Conservation (phyloP, 352 stramenopile genomes). For the Salisapilia sapeloensis region DNA sequence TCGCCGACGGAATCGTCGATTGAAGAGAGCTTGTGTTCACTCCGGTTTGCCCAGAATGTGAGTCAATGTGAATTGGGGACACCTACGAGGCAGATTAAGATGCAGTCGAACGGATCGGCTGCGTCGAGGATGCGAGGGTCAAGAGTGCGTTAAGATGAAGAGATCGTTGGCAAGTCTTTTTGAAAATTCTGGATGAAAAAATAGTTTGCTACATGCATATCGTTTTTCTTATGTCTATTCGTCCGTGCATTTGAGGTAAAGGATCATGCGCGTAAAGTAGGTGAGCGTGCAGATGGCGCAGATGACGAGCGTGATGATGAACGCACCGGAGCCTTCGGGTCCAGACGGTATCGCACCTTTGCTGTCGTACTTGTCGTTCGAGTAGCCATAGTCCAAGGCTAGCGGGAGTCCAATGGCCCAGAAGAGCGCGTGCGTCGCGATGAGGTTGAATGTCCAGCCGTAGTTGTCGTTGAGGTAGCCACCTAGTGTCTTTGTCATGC, state of each 20-base stretch:
- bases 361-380: slow-evolving; percentile 48
- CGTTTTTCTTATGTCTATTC: slow-evolving; percentile 10
- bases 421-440: slow-evolving; percentile 65
- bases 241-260: slow-evolving; percentile 27
- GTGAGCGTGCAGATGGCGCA: slow-evolving; percentile 53
- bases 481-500: slow-evolving; percentile 14
- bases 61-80: slow-evolving; percentile 95
- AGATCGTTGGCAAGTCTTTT: slow-evolving; percentile 12
- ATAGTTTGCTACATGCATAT: too few species aligned
- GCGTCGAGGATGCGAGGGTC: slow-evolving; percentile 8
- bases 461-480: slow-evolving; percentile 57
- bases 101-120: slow-evolving; percentile 13
- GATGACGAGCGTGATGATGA: slow-evolving; percentile 71
- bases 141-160: too few species aligned
- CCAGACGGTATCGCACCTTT: slow-evolving; percentile 63
- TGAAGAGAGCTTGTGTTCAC: slow-evolving; percentile 95
- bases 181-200: too few species aligned
- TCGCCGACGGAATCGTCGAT: slow-evolving; percentile 90
- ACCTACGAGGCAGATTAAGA: slow-evolving; percentile 81
- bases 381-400: slow-evolving; percentile 66
- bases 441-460: slow-evolving; percentile 77
- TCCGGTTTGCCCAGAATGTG: slow-evolving; percentile 95
- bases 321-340: slow-evolving; percentile 52
- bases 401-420: slow-evolving; percentile 68
- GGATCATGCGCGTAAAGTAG: slow-evolving; percentile 28